A percentile compares a stretch with the other conserved stretches of the same genome.
phyloP scores from a whole-genome alignment of 306 rosid genomes.

The Corylus avellana region DNA sequence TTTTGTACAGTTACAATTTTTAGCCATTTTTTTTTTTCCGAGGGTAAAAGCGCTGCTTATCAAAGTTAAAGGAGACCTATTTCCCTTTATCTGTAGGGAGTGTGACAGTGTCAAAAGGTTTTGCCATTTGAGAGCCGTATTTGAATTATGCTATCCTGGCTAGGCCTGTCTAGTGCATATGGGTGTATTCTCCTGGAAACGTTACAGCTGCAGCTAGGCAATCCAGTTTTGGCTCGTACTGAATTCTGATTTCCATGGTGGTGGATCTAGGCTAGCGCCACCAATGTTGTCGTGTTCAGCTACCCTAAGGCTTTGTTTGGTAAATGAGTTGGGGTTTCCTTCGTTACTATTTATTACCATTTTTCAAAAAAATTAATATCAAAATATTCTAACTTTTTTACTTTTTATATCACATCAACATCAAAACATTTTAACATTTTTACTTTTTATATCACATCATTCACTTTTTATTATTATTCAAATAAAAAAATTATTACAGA shows the following conservation, averaged over 20 bases:
- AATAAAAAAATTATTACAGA: no score
- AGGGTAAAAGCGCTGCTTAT: slow-evolving; percentile 35
- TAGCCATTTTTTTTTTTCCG: slow-evolving; percentile 30
- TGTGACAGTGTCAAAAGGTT: slow-evolving; percentile 25
- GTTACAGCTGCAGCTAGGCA: slow-evolving; percentile 5
- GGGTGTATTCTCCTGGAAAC: neutral
- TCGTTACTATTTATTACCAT: no score
- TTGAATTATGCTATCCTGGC: slow-evolving; percentile 11
- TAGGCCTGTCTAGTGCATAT: slow-evolving; percentile 13
- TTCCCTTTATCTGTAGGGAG: slow-evolving; percentile 22
- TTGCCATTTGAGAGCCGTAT: slow-evolving; percentile 24
- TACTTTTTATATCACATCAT: no score
- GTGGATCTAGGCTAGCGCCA: slow-evolving; percentile 19
- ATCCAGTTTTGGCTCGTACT: slow-evolving; percentile 21
- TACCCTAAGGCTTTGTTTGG: neutral
- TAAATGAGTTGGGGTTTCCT: no score
- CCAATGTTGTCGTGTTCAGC: neutral
- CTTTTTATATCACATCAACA: no score
- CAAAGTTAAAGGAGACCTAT: slow-evolving; percentile 26
- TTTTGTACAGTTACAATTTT: slow-evolving; percentile 35
- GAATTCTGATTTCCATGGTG: slow-evolving; percentile 23
- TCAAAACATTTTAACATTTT: no score
- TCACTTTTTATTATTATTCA: no score
- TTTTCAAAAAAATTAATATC: no score
- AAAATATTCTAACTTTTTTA: no score